Evolutionary conservation across 2,329 filamentous ascomycete genomes (phyloP), one percentile per base, ranked within the genome.

Genomic region (Aspergillus spinulosporus): DNA sequence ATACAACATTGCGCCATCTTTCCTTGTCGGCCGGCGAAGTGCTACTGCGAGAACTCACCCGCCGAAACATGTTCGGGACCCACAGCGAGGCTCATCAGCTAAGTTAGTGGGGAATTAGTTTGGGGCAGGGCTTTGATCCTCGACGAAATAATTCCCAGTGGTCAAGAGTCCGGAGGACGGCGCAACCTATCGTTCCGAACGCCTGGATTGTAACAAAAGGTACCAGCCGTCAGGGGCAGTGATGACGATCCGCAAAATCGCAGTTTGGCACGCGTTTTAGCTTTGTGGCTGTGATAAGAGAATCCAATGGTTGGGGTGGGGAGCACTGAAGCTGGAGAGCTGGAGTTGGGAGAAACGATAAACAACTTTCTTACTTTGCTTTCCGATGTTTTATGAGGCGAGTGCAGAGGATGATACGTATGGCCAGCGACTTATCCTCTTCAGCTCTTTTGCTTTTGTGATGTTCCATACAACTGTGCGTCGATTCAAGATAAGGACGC

Each of bases 201-300:
- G 45, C 76, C 76, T 50, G 72, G 73, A 44, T 74, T 1, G 81
- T 84, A 1, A 75, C 82, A 64, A 85, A 86, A 5, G 83, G 62
- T 84, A 82, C 53, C 53, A 59, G 5, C 53, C 57, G 26, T 56
- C 44, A n/a, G 28, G 26, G 7, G 36, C 50, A 9, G 53, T 36
- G n/a, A 59, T 40, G 37, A 59, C 49, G 57, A 45, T 59, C 57
- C 1, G 57, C 52, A 46, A 59, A 59, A 42, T 59, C 37, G 34
- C 45, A 21, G 42, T 70, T 21, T 4, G 36, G 29, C 2, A 36
- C 45, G 9, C 45, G 12, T 12, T 9, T 6, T 15, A 31, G 45
- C 12, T 47, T n/a, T 3, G 29, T 31, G 39, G 15, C 9, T 37
- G 34, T 4, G 34, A 12, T 4, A 21, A 4, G 34, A 12, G 34